Conservation (phyloP, 225 moss, liverwort and hornwort species). For the Marchantia paleacea region DNA sequence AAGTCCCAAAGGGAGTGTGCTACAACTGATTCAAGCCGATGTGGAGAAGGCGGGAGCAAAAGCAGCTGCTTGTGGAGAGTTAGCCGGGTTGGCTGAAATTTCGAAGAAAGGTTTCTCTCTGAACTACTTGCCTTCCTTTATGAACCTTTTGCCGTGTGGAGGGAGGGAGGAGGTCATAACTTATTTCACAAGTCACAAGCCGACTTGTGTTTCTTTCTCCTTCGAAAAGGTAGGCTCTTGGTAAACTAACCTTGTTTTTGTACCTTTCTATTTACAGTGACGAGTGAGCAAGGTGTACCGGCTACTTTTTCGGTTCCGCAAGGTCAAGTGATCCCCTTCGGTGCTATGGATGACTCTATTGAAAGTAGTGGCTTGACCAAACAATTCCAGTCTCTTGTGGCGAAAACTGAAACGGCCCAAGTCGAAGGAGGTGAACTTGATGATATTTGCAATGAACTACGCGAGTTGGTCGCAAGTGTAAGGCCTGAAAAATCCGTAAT, state of each 20-base stretch:
- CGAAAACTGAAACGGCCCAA: conserved; percentile 64
- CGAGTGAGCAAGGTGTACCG: conserved; percentile 57
- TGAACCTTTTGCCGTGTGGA: not conserved
- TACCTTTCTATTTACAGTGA: conserved; percentile 31
- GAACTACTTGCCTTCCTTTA: not conserved
- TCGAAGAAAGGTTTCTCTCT: conserved; percentile 38
- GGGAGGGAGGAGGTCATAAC: not conserved
- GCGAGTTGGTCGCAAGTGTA: conserved; percentile 57
- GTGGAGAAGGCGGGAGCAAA: conserved; percentile 78
- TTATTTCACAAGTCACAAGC: not conserved
- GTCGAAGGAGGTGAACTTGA: conserved; percentile 78
- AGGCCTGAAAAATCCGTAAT: conserved; percentile 55
- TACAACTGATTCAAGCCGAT: conserved; percentile 61
- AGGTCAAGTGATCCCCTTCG: conserved; percentile 86
- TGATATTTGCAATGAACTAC: conserved; percentile 64
- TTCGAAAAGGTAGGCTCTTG: not conserved
- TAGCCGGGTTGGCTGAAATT: conserved; percentile 48
- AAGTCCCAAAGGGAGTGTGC: conserved; percentile 54
- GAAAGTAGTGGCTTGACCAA: conserved; percentile 40
- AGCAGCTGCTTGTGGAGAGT: conserved; percentile 77
- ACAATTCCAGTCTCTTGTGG: conserved; percentile 55
- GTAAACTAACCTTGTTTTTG: not conserved
- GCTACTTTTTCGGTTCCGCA: conserved; percentile 67
- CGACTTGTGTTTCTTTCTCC: not conserved
- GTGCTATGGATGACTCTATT: conserved; percentile 89